Evolutionary conservation across 306 rosid genomes (phyloP), one percentile per base, ranked within the genome.

Genomic region (Lagenaria siceraria): DNA sequence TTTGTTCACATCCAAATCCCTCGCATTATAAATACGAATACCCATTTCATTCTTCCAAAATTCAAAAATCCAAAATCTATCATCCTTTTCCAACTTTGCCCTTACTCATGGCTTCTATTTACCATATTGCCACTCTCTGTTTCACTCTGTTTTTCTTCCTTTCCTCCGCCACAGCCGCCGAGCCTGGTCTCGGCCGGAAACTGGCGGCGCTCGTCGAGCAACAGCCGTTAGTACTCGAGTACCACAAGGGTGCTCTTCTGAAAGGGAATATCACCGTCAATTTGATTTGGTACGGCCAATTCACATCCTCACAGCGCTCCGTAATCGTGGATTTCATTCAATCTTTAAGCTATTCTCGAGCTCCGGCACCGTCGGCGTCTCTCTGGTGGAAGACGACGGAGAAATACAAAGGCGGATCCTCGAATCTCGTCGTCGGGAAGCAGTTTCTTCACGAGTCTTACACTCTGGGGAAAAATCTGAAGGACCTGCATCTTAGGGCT

Each of bases 311-410:
- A 80, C 98, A 95, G 22, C 93, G 98, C 0, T 87, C 97, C 74
- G 82, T 92, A 71, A 75, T 90, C 81, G 89, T 87, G 0, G 97
- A 95, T 81, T 95, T 95, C 80, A 36, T 95, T 1, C 87, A 84
- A 56, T 95, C 98, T 2, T 78, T 95, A 8, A 71, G 21, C 77
- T 29, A 19, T 58, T 33, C 48, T 7, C 10, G 38, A 8, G 70
- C 82, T 1, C 59, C 88, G 1, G 85, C 77, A 0, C 92, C 92
- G 2, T 88, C 95, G 0, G 86, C 89, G 0, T 78, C 96, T 14
- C 49, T 87, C 21, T 95, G 98, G 98, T 95, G 98, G 98, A 86
- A 80, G 13, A 90, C 96, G 27, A 95, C 97, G 1, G 93, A 82
- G 40, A 89, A 89, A 7, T 95, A 92, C 87, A 89, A 86, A 64